Conservation (phyloP, 768 basidiomycete species). For the Amanita polypyramis region DNA sequence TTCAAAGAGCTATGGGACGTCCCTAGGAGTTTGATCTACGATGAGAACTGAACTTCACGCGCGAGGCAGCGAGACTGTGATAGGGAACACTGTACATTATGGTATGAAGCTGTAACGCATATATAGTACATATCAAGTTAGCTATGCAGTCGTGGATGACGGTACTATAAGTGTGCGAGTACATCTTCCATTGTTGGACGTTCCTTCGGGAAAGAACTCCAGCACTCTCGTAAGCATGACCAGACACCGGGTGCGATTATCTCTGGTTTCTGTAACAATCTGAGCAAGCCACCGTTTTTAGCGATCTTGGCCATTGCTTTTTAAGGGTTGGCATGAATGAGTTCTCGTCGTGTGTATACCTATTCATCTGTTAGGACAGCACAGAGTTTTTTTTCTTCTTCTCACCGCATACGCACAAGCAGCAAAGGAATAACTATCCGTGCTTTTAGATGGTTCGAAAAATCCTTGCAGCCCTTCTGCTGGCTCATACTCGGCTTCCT, state of each 20-base stretch:
- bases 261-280: background rate
- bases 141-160: background rate
- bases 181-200: background rate
- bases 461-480: no score
- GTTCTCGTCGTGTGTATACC: background rate
- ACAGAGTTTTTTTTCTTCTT: no score
- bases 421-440: background rate
- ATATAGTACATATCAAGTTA: background rate
- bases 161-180: background rate
- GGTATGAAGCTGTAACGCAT: background rate
- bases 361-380: background rate
- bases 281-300: background rate
- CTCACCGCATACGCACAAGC: background rate
- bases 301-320: background rate
- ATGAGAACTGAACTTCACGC: background rate
- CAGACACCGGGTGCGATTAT: background rate
- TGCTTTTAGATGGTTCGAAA: background rate
- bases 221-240: background rate
- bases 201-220: background rate
- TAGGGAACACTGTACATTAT: no score
- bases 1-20: constrained; percentile 5
- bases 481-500: background rate
- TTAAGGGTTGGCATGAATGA: background rate
- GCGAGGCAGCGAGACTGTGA: no score
- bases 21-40: background rate